phyloP scores from a whole-genome alignment of 495 filamentous ascomycete genomes.

The Lophiostoma macrostomum region DNA sequence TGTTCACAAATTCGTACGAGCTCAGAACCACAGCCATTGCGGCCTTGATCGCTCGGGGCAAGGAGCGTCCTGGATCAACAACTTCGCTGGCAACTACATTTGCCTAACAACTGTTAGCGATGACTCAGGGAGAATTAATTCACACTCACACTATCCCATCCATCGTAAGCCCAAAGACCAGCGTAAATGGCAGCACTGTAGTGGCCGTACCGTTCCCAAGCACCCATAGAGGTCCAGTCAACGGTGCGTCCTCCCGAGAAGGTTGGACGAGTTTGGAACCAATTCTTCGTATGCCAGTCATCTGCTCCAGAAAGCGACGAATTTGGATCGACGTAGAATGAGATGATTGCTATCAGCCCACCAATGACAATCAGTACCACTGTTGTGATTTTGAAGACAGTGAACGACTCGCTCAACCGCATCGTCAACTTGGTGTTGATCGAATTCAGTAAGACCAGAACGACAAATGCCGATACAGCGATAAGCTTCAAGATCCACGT shows the following conservation, averaged over 20 bases:
- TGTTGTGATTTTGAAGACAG: slow-evolving; percentile 22
- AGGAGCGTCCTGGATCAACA: slow-evolving; percentile 30
- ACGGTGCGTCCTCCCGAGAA: slow-evolving; percentile 12
- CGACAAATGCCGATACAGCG: slow-evolving; percentile 34
- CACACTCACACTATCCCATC: slow-evolving; percentile 37
- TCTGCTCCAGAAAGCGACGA: slow-evolving; percentile 13
- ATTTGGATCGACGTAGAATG: slow-evolving; percentile 9
- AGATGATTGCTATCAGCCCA: slow-evolving; percentile 19
- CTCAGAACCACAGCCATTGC: slow-evolving; percentile 38
- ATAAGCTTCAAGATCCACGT: slow-evolving; percentile 35
- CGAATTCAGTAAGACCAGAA: slow-evolving; percentile 29
- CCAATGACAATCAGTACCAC: slow-evolving; percentile 12
- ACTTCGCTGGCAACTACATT: slow-evolving; percentile 41
- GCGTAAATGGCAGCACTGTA: slow-evolving; percentile 27
- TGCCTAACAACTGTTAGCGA: slow-evolving; percentile 24
- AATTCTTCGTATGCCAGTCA: slow-evolving; percentile 28
- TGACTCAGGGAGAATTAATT: background rate
- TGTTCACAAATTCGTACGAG: slow-evolving; percentile 33
- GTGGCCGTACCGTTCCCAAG: slow-evolving; percentile 22
- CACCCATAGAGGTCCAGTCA: slow-evolving; percentile 9
- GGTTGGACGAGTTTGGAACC: slow-evolving; percentile 14
- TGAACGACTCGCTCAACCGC: slow-evolving; percentile 26
- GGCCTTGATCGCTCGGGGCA: slow-evolving; percentile 36
- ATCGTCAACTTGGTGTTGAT: slow-evolving; percentile 25
- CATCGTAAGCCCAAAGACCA: slow-evolving; percentile 36